These are phyloP conservation scores for Acacia confusa DNA, from an alignment of 306 rosid species.

Conservation along the genomic window DNA sequence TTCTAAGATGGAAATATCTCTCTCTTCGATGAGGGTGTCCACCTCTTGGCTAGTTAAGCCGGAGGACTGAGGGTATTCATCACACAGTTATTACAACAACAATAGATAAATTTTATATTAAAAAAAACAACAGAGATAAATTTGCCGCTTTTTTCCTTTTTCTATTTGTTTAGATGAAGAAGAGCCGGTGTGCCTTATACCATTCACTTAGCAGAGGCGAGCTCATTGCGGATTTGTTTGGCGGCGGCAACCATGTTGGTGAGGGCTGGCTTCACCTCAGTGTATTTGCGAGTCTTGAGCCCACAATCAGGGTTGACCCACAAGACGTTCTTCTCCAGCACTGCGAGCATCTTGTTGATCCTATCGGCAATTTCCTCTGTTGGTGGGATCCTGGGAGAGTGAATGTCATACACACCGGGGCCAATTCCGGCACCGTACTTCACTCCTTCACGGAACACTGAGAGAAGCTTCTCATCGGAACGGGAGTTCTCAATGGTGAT, in stretches of 20 bases:
- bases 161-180: neutral
- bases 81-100: slow-evolving; percentile 52
- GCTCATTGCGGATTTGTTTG: slow-evolving; percentile 69
- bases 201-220: slow-evolving; percentile 63
- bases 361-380: slow-evolving; percentile 85
- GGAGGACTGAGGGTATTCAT: no score
- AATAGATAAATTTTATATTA: no score
- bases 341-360: slow-evolving; percentile 87
- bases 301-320: slow-evolving; percentile 94
- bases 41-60: no score
- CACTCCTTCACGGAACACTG: slow-evolving; percentile 89
- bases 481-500: slow-evolving; percentile 93
- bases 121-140: neutral
- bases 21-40: no score
- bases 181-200: slow-evolving; percentile 15
- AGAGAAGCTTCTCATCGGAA: slow-evolving; percentile 85
- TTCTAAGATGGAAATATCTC: no score
- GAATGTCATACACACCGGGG: slow-evolving; percentile 88
- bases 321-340: slow-evolving; percentile 76
- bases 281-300: slow-evolving; percentile 80
- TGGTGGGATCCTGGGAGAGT: slow-evolving; percentile 86
- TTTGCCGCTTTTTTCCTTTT: neutral
- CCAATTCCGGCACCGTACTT: slow-evolving; percentile 92
- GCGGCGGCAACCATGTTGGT: slow-evolving; percentile 75
- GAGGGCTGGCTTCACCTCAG: slow-evolving; percentile 83